A percentile compares a stretch with the other conserved stretches of the same genome.
Conservation (phyloP, 192 early-diverging fungal genomes). For the Umbelopsis sp. region DNA sequence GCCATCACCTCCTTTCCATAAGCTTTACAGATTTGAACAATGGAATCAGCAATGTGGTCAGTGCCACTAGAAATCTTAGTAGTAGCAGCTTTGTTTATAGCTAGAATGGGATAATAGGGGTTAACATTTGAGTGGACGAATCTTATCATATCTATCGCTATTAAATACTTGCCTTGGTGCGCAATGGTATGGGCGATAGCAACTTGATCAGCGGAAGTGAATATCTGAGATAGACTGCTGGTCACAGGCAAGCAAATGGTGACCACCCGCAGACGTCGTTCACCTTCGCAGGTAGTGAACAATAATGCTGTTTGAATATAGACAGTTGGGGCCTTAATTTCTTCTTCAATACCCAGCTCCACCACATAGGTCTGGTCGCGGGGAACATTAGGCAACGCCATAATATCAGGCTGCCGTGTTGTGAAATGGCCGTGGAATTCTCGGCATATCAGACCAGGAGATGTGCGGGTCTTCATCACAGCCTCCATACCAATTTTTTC, state of each 20-base stretch:
- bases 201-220: conserved; percentile 55
- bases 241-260: conserved; percentile 67
- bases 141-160: not conserved
- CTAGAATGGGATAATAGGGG: conserved; percentile 33
- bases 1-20: conserved; percentile 72
- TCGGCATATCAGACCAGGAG: conserved; percentile 64
- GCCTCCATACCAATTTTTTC: conserved; percentile 87
- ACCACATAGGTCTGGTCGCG: conserved; percentile 68
- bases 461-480: conserved; percentile 87
- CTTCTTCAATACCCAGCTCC: conserved; percentile 63
- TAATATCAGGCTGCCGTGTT: conserved; percentile 65
- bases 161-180: conserved; percentile 28
- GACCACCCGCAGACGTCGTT: conserved; percentile 68
- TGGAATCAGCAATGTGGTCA: conserved; percentile 70
- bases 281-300: conserved; percentile 69
- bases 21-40: conserved; percentile 69
- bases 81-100: conserved; percentile 73
- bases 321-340: conserved; percentile 46
- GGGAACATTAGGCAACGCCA: conserved; percentile 69
- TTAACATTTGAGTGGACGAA: not conserved
- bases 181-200: conserved; percentile 56
- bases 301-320: conserved; percentile 75
- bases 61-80: conserved; percentile 82
- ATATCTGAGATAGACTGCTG: conserved; percentile 55
- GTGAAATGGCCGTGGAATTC: conserved; percentile 75